phyloP scores from a whole-genome alignment of 2,329 filamentous ascomycete genomes.

The Chrysoporthe deuterocubensis region DNA sequence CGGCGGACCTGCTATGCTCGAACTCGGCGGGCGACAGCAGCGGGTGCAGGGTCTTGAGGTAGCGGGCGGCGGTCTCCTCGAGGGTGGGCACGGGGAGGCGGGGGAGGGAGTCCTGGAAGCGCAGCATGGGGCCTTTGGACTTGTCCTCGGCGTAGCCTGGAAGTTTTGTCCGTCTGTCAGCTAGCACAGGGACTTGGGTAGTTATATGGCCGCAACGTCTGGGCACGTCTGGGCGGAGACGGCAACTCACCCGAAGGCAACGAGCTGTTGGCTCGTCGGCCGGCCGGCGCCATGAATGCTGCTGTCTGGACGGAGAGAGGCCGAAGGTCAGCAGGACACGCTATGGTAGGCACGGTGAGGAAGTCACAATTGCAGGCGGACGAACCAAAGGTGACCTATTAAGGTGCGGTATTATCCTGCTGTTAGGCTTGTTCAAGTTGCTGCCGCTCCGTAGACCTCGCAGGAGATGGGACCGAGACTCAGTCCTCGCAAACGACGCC shows the following conservation, averaged over 20 bases:
- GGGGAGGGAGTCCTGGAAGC: conserved; percentile 85
- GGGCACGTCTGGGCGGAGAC: background rate
- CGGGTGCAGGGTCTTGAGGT: conserved; percentile 79
- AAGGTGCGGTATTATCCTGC: conserved; percentile 35
- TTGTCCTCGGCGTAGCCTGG: conserved; percentile 79
- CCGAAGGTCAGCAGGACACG: conserved; percentile 4
- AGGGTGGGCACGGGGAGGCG: conserved; percentile 79
- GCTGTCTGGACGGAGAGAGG: conserved; percentile 36
- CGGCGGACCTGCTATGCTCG: conserved; percentile 76
- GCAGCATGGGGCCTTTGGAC: conserved; percentile 78
- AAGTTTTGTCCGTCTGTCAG: conserved; percentile 18
- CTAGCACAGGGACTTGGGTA: conserved; percentile 13
- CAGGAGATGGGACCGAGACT: conserved; percentile 38
- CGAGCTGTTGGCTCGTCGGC: conserved; percentile 61
- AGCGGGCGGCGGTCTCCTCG: conserved; percentile 79
- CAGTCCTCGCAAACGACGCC: conserved; percentile 41
- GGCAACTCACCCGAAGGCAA: conserved; percentile 52
- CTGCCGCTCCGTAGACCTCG: conserved; percentile 19
- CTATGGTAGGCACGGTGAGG: conserved; percentile 16
- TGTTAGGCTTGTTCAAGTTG: conserved; percentile 30
- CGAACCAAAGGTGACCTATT: conserved; percentile 36
- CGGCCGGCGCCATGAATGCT: conserved; percentile 56
- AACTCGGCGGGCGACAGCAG: conserved; percentile 72
- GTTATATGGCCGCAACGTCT: background rate
- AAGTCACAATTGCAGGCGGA: conserved; percentile 19